These are phyloP conservation scores for Wakefieldia striispora DNA, from an alignment of 768 basidiomycete genomes.

Conservation along the genomic window DNA sequence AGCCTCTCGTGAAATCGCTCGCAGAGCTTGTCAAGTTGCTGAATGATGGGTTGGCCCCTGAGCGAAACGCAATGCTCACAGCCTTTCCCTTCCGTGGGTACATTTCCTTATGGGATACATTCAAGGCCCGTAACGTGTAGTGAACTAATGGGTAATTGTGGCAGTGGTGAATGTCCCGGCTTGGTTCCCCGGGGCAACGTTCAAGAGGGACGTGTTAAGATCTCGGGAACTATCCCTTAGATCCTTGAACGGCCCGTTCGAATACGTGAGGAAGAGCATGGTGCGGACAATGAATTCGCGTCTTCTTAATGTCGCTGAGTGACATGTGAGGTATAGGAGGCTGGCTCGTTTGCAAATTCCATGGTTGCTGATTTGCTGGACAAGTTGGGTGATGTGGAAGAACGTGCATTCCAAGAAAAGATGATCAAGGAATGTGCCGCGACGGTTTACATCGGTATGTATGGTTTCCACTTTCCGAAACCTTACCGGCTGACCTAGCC, in stretches of 20 bases:
- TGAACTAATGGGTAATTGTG: constrained; percentile 2
- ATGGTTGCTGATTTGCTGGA: constrained; percentile 30
- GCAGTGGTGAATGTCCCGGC: constrained; percentile 27
- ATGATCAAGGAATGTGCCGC: constrained; percentile 29
- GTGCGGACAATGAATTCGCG: constrained; percentile 10
- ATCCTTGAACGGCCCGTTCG: constrained; percentile 27
- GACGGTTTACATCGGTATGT: constrained; percentile 31
- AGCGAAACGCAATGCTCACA: constrained; percentile 26
- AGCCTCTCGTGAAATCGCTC: constrained; percentile 26
- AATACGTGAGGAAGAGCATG: constrained; percentile 27
- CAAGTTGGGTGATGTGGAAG: constrained; percentile 15
- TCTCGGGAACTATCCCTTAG: constrained; percentile 26
- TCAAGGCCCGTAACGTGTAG: neutral
- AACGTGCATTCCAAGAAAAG: constrained; percentile 18
- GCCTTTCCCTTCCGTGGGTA: constrained; percentile 30
- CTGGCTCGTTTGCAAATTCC: constrained; percentile 24
- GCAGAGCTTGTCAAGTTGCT: constrained; percentile 22
- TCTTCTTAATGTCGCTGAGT: neutral
- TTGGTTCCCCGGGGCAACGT: constrained; percentile 31
- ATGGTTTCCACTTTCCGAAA: neutral
- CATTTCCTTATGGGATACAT: neutral
- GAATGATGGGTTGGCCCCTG: constrained; percentile 23
- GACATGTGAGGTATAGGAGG: constrained; percentile 14
- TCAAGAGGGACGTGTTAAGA: constrained; percentile 27
- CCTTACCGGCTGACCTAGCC: neutral